Percentiles rank a stretch among this genome's conserved stretches.
These are phyloP conservation scores for Monosporascus sp. DNA, from an alignment of 2,329 filamentous ascomycete species.

Conservation along the genomic window DNA sequence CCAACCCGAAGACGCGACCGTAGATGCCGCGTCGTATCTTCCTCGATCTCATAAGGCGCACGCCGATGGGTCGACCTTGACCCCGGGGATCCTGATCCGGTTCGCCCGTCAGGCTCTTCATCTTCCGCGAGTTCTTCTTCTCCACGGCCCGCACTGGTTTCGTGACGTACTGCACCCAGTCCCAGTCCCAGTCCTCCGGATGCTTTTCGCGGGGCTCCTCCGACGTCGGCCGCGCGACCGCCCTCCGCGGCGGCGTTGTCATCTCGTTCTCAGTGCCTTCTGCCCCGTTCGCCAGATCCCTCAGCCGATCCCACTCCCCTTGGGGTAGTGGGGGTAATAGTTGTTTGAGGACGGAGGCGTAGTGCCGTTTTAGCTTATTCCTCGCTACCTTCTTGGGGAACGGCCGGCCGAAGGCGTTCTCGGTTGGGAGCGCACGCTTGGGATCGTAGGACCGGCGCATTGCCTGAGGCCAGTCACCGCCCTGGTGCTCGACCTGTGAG, in stretches of 20 bases:
- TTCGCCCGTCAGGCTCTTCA: conserved; percentile 31
- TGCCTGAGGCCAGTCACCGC: conserved; percentile 17
- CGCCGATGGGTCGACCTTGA: conserved; percentile 25
- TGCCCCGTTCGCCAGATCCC: conserved; percentile 38
- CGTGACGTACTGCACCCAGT: conserved; percentile 39
- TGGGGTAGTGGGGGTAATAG: conserved; percentile 49
- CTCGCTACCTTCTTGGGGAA: conserved; percentile 32
- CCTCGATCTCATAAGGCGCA: conserved; percentile 32
- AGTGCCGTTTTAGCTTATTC: conserved; percentile 43
- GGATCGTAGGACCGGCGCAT: conserved; percentile 30
- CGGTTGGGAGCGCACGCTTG: conserved; percentile 29
- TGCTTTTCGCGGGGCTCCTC: not conserved
- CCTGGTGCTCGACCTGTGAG: conserved; percentile 35
- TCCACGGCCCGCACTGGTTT: conserved; percentile 35
- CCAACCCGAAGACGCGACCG: conserved; percentile 21
- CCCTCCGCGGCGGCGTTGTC: conserved; percentile 31
- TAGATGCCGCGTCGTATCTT: conserved; percentile 44
- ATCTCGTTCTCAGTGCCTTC: conserved; percentile 30
- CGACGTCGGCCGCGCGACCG: conserved; percentile 18
- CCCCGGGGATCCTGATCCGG: conserved; percentile 31
- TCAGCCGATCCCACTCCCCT: conserved; percentile 52
- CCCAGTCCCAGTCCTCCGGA: conserved; percentile 23
- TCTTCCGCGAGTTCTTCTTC: conserved; percentile 27
- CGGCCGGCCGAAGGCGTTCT: conserved; percentile 46
- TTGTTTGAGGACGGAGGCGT: conserved; percentile 38